Conservation (phyloP, 225 moss, liverwort and hornwort species). For the Marchantia polymorpha region DNA sequence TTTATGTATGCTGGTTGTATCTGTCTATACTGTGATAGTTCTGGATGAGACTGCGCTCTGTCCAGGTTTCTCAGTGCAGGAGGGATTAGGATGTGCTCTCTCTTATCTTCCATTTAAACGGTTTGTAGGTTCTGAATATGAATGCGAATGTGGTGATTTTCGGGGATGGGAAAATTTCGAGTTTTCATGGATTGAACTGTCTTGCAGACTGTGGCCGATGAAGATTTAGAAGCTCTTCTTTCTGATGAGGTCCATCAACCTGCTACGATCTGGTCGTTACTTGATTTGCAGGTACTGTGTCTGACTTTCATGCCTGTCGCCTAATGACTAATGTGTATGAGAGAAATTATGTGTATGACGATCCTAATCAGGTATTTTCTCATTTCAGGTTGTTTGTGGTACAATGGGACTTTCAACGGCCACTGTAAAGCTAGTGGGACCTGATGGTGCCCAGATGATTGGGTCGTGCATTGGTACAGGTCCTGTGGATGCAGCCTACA, state of each 20-base stretch:
- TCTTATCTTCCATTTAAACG: background rate
- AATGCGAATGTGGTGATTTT: background rate
- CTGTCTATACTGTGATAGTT: no score
- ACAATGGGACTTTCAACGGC: slow-evolving; percentile 73
- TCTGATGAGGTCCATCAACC: slow-evolving; percentile 94
- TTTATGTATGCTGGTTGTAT: no score
- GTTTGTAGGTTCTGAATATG: background rate
- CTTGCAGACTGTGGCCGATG: slow-evolving; percentile 51
- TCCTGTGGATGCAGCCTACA: slow-evolving; percentile 91
- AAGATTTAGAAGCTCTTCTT: slow-evolving; percentile 76
- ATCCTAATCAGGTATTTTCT: background rate
- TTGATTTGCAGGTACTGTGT: slow-evolving; percentile 51
- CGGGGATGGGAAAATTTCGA: background rate
- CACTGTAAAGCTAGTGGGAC: slow-evolving; percentile 78
- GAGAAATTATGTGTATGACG: background rate
- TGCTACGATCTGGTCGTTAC: slow-evolving; percentile 63
- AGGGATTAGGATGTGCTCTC: no score
- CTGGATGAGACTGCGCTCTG: no score
- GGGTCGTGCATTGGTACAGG: slow-evolving; percentile 82
- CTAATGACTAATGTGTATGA: background rate
- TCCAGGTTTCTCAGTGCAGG: background rate
- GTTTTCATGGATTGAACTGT: background rate
- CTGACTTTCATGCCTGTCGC: background rate
- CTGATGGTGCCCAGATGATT: slow-evolving; percentile 65
- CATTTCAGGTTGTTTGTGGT: slow-evolving; percentile 69